These are phyloP conservation scores for Cercospora zeina DNA, from an alignment of 2,329 filamentous ascomycete species.

Conservation along the genomic window DNA sequence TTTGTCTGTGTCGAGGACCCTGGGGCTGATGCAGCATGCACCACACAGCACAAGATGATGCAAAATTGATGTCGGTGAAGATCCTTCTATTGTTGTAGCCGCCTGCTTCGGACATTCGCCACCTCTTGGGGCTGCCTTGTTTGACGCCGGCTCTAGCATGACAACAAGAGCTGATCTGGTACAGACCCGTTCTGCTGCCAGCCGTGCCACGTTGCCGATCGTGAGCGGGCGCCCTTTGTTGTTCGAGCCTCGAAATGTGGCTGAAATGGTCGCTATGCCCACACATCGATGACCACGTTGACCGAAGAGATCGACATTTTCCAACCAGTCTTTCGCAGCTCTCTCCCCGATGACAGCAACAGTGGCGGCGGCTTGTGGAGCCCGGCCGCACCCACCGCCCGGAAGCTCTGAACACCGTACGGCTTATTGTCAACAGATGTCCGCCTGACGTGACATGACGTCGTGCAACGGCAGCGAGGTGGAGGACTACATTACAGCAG, in stretches of 20 bases:
- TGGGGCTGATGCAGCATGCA: not conserved
- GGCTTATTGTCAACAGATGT: not conserved
- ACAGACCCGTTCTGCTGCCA: not conserved
- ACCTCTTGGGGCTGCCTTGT: too few relatives aligned
- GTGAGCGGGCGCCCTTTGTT: not conserved
- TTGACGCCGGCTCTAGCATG: not conserved
- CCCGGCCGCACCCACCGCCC: constrained; percentile 1
- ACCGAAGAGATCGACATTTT: constrained; percentile 1
- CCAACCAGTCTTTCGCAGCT: not conserved
- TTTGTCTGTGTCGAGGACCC: not conserved
- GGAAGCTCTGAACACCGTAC: constrained; percentile 7
- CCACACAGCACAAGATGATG: not conserved
- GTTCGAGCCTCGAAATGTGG: constrained; percentile 4
- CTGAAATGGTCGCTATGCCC: not conserved
- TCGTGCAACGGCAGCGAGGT: constrained; percentile 6
- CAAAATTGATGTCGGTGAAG: not conserved
- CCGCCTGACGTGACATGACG: constrained; percentile 18
- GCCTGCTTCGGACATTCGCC: not conserved
- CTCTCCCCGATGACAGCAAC: constrained; percentile 9
- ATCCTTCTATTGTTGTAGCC: not conserved
- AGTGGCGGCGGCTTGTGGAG: constrained; percentile 9
- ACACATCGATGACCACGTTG: constrained; percentile 3
- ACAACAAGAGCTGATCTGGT: not conserved
- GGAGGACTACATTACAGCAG: constrained; percentile 9
- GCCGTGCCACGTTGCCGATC: constrained; percentile 4